Evolutionary conservation across 139 green algal species (phyloP).

Genomic region (Micromonas commoda): DNA sequence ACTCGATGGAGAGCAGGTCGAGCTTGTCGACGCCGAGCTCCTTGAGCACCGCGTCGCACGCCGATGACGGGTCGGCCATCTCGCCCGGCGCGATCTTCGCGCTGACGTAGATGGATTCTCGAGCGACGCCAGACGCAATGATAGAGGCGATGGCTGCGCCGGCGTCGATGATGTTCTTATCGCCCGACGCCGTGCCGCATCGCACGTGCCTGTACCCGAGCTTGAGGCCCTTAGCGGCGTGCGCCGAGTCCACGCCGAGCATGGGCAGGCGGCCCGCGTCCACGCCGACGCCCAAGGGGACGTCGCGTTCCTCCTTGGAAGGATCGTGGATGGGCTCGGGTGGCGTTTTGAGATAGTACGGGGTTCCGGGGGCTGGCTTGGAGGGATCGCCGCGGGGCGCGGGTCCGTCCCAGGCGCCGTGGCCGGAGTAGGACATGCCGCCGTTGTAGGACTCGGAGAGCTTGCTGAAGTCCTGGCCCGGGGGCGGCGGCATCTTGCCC

Average conservation of each 20-base stretch:
- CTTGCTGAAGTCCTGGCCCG: slow-evolving; percentile 18
- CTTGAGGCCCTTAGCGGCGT: neutral
- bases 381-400: slow-evolving; percentile 15
- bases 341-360: slow-evolving; percentile 4
- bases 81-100: neutral
- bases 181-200: neutral
- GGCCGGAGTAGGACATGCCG: neutral
- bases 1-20: slow-evolving; percentile 28
- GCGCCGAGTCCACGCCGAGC: neutral
- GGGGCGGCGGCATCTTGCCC: neutral
- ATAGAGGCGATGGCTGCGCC: neutral
- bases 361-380: slow-evolving; percentile 16
- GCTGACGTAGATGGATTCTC: slow-evolving; percentile 1
- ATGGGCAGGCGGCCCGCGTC: neutral
- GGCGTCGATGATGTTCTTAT: neutral
- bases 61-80: neutral
- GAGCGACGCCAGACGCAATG: neutral
- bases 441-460: slow-evolving; percentile 1
- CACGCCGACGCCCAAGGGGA: neutral
- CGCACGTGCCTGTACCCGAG: neutral
- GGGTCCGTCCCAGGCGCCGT: slow-evolving; percentile 22
- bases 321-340: neutral
- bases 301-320: neutral
- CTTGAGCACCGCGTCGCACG: neutral
- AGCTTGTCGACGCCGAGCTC: neutral